Evolutionary conservation across 768 basidiomycete genomes (phyloP).

Genomic region (Psilocybe subaeruginosa): DNA sequence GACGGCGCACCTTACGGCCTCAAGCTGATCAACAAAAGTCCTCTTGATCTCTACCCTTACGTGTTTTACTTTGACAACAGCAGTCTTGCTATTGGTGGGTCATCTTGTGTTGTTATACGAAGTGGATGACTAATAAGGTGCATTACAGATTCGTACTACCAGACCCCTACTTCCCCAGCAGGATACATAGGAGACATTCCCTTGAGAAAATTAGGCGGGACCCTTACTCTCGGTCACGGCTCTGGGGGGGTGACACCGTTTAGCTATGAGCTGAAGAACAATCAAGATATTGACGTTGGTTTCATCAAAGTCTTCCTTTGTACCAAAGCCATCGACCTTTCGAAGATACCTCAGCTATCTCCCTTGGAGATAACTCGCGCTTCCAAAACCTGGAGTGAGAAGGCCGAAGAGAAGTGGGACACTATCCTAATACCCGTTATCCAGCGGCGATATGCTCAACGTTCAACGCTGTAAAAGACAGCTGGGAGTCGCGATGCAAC

Average conservation of each 20-base stretch:
- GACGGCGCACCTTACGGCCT: conserved; percentile 9
- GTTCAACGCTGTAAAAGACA: too few species aligned
- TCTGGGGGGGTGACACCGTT: conserved; percentile 5
- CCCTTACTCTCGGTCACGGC: conserved; percentile 16
- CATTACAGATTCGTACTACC: background rate
- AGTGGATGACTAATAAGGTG: background rate
- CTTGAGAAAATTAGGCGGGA: conserved; percentile 1
- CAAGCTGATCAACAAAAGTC: conserved; percentile 9
- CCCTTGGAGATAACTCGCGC: conserved; percentile 2
- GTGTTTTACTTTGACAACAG: conserved; percentile 17
- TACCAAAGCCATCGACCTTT: conserved; percentile 8
- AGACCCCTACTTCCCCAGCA: background rate
- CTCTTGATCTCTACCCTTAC: conserved; percentile 7
- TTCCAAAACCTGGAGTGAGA: background rate
- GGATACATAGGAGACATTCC: background rate
- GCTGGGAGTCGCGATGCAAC: too few species aligned
- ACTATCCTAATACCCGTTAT: conserved; percentile 10
- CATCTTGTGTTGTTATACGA: background rate
- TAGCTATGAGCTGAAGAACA: background rate
- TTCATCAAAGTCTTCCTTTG: conserved; percentile 15
- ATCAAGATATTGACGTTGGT: conserved; percentile 10
- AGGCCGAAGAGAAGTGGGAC: conserved; percentile 1
- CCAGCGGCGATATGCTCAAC: background rate
- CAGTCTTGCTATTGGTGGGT: conserved; percentile 17
- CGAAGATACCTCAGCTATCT: background rate